Base-by-base conservation (phyloP, 2,329 filamentous ascomycete genomes). In the Neonectria sp. region DNA sequence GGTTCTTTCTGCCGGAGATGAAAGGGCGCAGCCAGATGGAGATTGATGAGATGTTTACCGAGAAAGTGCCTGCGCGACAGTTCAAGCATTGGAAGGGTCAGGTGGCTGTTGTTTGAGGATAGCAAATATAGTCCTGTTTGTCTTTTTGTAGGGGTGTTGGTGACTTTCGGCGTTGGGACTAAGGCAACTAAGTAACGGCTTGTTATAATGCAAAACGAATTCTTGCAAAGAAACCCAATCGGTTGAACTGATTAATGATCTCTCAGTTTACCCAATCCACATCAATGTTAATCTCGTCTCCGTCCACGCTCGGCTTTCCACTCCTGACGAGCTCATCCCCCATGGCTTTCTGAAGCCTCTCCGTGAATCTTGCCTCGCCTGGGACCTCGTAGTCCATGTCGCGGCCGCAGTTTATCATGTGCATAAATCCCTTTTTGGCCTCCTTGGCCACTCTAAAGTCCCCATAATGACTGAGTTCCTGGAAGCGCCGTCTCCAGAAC, bases 1-100 rank as follows among this genome's bases (percentile, higher is more conserved):
- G 72, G 85, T 3, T 72, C 2, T 71, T 65, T 2, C 45, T 75
- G 0, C 73, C 73, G 0, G 73, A 75, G 65, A 74, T 74, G 71
- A 75, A 74, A 43, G 73, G 69, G 7, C 29, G 71, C n/a, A 75
- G 63, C 1, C 53, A 67, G 7, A 66, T 62, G n/a, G 73, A 75
- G 24, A 71, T 75, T 35, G 73, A 75, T 21, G 63, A 72, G 4
- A 74, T 75, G 73, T 75, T 75, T 37, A 63, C 61, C 5, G 53
- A 72, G 45, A 40, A 25, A 15, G 17, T 75, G 0, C 56, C 66
- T 3, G 52, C 72, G 2, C 69, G 73, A 9, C 40, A 56, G 13
- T 75, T 75, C 13, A 66, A 72, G 62, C 6, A 31, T 2, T 68
- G 40, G 3, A 70, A 56, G 55, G 49, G 58, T n/a, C 61, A 67